phyloP scores from a whole-genome alignment of 441 rosid species.

The Macaranga tanarius region DNA sequence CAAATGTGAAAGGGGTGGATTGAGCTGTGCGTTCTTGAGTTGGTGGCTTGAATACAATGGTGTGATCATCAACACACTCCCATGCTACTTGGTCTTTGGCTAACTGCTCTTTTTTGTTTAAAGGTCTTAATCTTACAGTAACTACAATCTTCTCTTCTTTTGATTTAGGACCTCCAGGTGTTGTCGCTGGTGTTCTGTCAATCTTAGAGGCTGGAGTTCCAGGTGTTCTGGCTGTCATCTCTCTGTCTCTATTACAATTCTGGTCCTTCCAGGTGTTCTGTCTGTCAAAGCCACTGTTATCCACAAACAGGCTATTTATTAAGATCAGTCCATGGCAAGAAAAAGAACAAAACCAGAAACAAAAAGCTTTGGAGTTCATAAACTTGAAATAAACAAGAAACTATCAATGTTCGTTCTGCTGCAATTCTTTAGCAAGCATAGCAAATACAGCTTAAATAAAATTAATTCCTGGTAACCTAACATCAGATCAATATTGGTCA shows the following conservation, averaged over 20 bases:
- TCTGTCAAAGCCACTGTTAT: slow-evolving; percentile 18
- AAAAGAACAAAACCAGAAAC: not conserved
- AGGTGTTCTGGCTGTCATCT: slow-evolving; percentile 64
- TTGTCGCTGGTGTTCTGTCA: slow-evolving; percentile 64
- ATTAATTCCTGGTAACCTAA: too few species aligned
- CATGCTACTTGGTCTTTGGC: slow-evolving; percentile 93
- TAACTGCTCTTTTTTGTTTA: slow-evolving; percentile 77
- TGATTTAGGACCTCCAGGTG: slow-evolving; percentile 77
- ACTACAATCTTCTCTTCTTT: slow-evolving; percentile 97
- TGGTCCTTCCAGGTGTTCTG: not conserved
- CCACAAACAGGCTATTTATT: not conserved
- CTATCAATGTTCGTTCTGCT: not conserved
- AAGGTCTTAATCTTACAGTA: slow-evolving; percentile 86
- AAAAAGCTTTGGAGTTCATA: not conserved
- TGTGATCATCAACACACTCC: slow-evolving; percentile 87
- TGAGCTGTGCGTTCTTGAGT: slow-evolving; percentile 79
- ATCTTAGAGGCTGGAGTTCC: slow-evolving; percentile 81
- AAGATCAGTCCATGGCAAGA: not conserved
- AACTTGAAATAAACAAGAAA: not conserved
- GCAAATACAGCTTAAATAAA: too few species aligned
- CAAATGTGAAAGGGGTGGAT: slow-evolving; percentile 76
- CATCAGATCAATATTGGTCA: too few species aligned
- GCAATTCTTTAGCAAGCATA: not conserved
- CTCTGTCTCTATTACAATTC: slow-evolving; percentile 13
- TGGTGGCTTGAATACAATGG: slow-evolving; percentile 66